Conservation (phyloP, 352 stramenopile genomes). For the Phytophthora multivora region DNA sequence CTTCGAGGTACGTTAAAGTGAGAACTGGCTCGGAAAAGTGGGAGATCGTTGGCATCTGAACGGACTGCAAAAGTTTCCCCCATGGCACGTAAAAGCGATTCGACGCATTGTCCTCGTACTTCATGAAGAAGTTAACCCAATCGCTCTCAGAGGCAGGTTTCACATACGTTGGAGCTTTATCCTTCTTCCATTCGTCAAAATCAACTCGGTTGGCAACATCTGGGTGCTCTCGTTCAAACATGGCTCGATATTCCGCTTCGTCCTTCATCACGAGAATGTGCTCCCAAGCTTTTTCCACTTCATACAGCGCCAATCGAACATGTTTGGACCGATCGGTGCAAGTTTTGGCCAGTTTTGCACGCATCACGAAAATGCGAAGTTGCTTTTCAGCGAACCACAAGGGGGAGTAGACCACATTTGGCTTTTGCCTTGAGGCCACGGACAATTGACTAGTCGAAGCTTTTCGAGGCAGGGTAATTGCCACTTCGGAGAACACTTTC, state of each 20-base stretch:
- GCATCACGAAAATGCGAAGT: conserved; percentile 58
- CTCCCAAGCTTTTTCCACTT: conserved; percentile 61
- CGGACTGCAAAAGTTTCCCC: conserved; percentile 34
- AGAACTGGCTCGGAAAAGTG: conserved; percentile 60
- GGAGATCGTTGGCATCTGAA: conserved; percentile 4
- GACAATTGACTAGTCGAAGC: conserved; percentile 15
- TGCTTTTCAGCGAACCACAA: conserved; percentile 70
- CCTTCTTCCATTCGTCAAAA: conserved; percentile 67
- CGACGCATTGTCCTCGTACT: conserved; percentile 45
- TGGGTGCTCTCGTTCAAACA: conserved; percentile 34
- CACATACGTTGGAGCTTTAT: conserved; percentile 30
- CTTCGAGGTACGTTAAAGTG: conserved; percentile 50
- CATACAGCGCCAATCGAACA: conserved; percentile 39
- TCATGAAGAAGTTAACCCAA: conserved; percentile 61
- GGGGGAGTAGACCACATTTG: conserved; percentile 25
- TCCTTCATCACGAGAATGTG: conserved; percentile 50
- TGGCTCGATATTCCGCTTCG: conserved; percentile 42
- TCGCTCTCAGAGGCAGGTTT: conserved; percentile 28
- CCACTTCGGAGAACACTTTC: conserved; percentile 14
- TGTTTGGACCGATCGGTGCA: conserved; percentile 41
- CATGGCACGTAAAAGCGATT: conserved; percentile 65
- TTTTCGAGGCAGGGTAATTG: conserved; percentile 9
- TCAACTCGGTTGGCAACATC: conserved; percentile 28
- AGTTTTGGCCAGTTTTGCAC: conserved; percentile 32
- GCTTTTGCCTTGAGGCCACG: conserved; percentile 11